A percentile compares a stretch with the other conserved stretches of the same genome.
These are phyloP conservation scores for Glycine tomentella DNA, from an alignment of 306 rosid genomes.

Conservation along the genomic window DNA sequence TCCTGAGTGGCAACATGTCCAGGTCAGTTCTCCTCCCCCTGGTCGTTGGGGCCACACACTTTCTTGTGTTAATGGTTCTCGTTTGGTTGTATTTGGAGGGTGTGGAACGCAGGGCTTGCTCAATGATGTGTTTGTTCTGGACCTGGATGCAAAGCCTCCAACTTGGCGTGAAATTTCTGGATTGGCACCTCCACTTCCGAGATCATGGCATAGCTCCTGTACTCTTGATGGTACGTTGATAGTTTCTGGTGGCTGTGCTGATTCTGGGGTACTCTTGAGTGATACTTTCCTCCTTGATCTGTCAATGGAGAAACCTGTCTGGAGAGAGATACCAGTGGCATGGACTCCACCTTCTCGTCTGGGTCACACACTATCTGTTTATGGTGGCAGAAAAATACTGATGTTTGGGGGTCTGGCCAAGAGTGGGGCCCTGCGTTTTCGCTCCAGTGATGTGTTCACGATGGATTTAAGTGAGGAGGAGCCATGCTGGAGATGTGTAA, in stretches of 20 bases:
- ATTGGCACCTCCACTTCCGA: constrained; percentile 97
- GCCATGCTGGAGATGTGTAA: constrained; percentile 98
- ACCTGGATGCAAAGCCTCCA: constrained; percentile 95
- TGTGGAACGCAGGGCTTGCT: constrained; percentile 98
- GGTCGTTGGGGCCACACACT: constrained; percentile 99
- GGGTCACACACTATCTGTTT: constrained; percentile 93
- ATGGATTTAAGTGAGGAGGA: constrained; percentile 98
- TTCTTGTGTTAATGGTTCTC: constrained; percentile 95
- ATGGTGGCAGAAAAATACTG: constrained; percentile 97
- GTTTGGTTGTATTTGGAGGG: constrained; percentile 97
- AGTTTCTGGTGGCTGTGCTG: constrained; percentile 99
- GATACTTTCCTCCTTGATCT: constrained; percentile 97
- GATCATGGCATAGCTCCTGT: constrained; percentile 99
- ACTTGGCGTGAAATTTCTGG: constrained; percentile 99
- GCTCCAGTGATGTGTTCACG: constrained; percentile 86
- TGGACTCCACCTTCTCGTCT: constrained; percentile 99
- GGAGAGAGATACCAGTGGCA: constrained; percentile 98
- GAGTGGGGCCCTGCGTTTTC: constrained; percentile 95
- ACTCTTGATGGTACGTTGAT: constrained; percentile 99
- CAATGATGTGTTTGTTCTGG: constrained; percentile 94
- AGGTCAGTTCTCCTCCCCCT: constrained; percentile 99
- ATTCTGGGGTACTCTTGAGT: constrained; percentile 96
- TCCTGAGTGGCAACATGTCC: constrained; percentile 98
- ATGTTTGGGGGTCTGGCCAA: constrained; percentile 99
- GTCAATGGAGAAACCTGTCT: constrained; percentile 93